These are phyloP conservation scores for Talaromyces verruculosus DNA, from an alignment of 2,329 filamentous ascomycete species.

Conservation along the genomic window DNA sequence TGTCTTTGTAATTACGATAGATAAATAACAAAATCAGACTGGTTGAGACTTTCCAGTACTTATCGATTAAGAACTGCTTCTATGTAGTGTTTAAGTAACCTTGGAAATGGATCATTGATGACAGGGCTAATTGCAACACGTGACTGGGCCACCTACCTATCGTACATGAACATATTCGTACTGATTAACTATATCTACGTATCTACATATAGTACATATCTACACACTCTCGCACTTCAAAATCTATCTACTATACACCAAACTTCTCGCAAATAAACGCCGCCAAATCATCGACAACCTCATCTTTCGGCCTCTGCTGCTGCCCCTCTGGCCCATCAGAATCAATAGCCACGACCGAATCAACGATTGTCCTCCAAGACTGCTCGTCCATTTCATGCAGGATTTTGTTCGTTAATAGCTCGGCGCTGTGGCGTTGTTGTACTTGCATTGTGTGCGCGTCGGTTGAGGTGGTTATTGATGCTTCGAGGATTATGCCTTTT, in stretches of 20 bases:
- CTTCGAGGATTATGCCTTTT: slow-evolving; percentile 43
- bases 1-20: not conserved
- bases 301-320: slow-evolving; percentile 1
- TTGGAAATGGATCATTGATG: not conserved
- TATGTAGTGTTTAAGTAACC: not conserved
- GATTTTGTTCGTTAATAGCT: slow-evolving; percentile 40
- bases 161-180: not conserved
- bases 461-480: slow-evolving; percentile 40
- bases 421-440: slow-evolving; percentile 37
- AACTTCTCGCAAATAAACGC: slow-evolving; percentile 21
- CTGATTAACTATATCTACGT: not conserved
- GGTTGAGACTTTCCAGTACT: not conserved
- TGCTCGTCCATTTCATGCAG: slow-evolving; percentile 50
- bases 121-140: slow-evolving; percentile 2
- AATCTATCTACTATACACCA: slow-evolving; percentile 9
- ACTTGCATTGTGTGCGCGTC: slow-evolving; percentile 28
- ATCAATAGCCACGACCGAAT: slow-evolving; percentile 4
- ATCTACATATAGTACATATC: not conserved
- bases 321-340: not conserved
- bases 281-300: slow-evolving; percentile 14
- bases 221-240: not conserved
- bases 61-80: not conserved
- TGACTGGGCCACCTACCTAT: not conserved
- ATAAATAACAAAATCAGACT: not conserved
- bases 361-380: slow-evolving; percentile 28